A percentile compares a stretch with the other conserved stretches of the same genome.
These are phyloP conservation scores for Teratosphaeria destructans DNA, from an alignment of 2,329 filamentous ascomycete species.

Conservation along the genomic window DNA sequence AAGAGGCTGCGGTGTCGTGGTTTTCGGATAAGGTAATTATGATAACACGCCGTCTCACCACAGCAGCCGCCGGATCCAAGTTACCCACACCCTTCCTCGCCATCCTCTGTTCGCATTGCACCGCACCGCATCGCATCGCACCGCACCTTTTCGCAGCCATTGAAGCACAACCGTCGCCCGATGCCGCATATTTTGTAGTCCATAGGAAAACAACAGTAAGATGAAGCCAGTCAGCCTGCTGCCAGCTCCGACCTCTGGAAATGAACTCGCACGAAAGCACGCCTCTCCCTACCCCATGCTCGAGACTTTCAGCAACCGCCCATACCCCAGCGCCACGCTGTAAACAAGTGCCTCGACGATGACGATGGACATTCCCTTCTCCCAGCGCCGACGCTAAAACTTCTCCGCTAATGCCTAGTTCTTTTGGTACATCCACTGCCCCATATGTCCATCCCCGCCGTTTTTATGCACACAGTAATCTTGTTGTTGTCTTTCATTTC, in stretches of 20 bases:
- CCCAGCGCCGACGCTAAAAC: slow-evolving; percentile 1
- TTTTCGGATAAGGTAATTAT: not conserved
- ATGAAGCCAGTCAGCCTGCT: not conserved
- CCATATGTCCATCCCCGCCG: slow-evolving; percentile 1
- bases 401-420: not conserved
- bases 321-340: not conserved
- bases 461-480: not conserved
- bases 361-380: not conserved
- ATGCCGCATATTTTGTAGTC: not conserved
- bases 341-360: not conserved
- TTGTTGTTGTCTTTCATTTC: not conserved
- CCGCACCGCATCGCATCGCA: not conserved
- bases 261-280: not conserved
- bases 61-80: not conserved
- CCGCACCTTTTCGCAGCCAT: not conserved
- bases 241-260: not conserved
- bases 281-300: not conserved
- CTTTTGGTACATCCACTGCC: not conserved
- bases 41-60: not conserved
- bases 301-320: not conserved
- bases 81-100: not conserved
- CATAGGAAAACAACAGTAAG: not conserved
- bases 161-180: not conserved
- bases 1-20: not conserved
- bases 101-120: not conserved